Percentiles rank a stretch among this genome's conserved stretches.
These are phyloP conservation scores for Catharanthus roseus DNA, from an alignment of 257 asterid genomes.

Conservation along the genomic window DNA sequence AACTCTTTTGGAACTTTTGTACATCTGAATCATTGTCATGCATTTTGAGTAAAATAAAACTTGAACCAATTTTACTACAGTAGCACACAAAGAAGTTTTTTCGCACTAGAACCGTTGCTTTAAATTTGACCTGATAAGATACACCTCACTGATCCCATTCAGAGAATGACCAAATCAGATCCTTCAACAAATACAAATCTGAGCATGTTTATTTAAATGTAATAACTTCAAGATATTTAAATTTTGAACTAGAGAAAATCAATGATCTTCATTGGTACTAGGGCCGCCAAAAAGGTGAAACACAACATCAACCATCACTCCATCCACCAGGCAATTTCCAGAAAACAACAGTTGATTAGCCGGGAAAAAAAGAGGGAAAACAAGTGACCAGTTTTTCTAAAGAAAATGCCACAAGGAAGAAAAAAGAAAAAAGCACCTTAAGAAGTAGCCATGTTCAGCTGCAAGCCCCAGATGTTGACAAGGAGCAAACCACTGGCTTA, in stretches of 20 bases:
- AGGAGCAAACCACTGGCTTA: slow-evolving; percentile 64
- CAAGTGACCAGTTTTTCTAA: neutral
- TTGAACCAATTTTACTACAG: no score
- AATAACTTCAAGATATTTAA: neutral
- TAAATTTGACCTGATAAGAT: no score
- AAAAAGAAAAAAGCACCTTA: slow-evolving; percentile 41
- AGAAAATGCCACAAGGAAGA: slow-evolving; percentile 6
- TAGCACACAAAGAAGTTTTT: neutral
- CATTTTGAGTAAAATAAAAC: no score
- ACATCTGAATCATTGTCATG: no score
- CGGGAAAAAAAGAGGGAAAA: no score
- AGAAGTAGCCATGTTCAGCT: slow-evolving; percentile 81
- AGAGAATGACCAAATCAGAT: neutral
- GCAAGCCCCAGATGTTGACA: slow-evolving; percentile 76
- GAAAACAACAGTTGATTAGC: neutral
- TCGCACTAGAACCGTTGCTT: neutral
- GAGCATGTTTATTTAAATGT: neutral
- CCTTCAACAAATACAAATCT: neutral
- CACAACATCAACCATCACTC: neutral
- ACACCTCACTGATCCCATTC: no score
- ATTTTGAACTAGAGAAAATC: neutral
- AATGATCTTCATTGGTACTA: neutral
- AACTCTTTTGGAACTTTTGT: no score
- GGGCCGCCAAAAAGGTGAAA: neutral
- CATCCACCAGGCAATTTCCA: neutral